Evolutionary conservation across 768 basidiomycete genomes (phyloP).

Genomic region (Termitomyces sp.): DNA sequence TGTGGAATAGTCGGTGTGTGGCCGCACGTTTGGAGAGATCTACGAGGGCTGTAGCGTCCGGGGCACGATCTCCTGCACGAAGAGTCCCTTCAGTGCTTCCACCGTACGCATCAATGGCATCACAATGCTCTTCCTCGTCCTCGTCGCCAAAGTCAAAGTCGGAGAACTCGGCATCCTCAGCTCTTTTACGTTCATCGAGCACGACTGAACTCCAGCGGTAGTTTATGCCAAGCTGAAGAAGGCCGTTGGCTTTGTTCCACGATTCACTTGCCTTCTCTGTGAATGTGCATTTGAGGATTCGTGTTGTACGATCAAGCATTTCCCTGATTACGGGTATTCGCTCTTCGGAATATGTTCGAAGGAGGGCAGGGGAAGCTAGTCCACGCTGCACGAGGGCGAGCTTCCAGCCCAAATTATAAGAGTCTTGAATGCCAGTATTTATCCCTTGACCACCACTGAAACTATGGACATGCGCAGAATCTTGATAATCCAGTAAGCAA

Average conservation of each 20-base stretch:
- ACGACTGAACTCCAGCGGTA: slow-evolving; percentile 47
- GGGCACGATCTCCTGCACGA: slow-evolving; percentile 39
- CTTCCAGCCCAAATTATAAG: slow-evolving; percentile 40
- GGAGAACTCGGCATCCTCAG: slow-evolving; percentile 9
- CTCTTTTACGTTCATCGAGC: slow-evolving; percentile 30
- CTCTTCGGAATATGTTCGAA: slow-evolving; percentile 36
- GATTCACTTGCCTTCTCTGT: slow-evolving; percentile 4
- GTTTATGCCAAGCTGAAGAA: slow-evolving; percentile 45
- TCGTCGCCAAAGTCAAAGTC: slow-evolving; percentile 6
- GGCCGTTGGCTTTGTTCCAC: slow-evolving; percentile 16
- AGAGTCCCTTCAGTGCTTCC: slow-evolving; percentile 19
- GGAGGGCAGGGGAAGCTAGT: slow-evolving; percentile 26
- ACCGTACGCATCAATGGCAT: slow-evolving; percentile 18
- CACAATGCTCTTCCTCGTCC: slow-evolving; percentile 10
- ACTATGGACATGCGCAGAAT: slow-evolving; percentile 43
- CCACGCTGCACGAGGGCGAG: slow-evolving; percentile 34
- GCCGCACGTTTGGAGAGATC: slow-evolving; percentile 9
- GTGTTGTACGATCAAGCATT: slow-evolving; percentile 36
- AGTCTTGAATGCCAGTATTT: slow-evolving; percentile 21
- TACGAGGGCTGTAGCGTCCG: slow-evolving; percentile 31
- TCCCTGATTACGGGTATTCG: slow-evolving; percentile 39
- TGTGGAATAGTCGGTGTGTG: slow-evolving; percentile 23
- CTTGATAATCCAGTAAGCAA: slow-evolving; percentile 19
- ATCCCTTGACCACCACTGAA: slow-evolving; percentile 35
- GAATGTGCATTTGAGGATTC: slow-evolving; percentile 19